Evolutionary conservation across 2,329 filamentous ascomycete species (phyloP).

Genomic region (Metarhizium humberi): DNA sequence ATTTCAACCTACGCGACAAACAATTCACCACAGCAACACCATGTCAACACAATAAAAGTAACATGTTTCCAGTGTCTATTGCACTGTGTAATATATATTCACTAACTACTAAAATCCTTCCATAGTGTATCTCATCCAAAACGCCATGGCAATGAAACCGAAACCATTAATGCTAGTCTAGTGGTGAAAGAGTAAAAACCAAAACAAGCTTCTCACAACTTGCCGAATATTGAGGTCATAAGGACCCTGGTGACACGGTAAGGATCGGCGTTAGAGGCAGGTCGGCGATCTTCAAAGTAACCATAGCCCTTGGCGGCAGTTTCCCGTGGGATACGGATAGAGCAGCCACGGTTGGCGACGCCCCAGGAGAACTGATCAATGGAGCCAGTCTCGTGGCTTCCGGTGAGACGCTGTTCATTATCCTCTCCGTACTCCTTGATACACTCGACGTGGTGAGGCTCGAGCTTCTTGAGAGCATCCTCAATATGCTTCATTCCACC

Average conservation of each 20-base stretch:
- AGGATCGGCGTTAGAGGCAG: slow-evolving; percentile 78
- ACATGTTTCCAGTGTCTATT: too few relatives aligned
- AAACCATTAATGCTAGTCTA: background rate
- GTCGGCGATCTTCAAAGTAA: slow-evolving; percentile 83
- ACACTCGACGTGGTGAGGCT: slow-evolving; percentile 69
- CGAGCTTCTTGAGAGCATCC: slow-evolving; percentile 73
- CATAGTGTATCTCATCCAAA: background rate
- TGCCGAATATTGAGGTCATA: slow-evolving; percentile 54
- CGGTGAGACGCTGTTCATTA: slow-evolving; percentile 90
- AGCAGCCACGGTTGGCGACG: slow-evolving; percentile 90
- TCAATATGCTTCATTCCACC: slow-evolving; percentile 96
- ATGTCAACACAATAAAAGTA: too few relatives aligned
- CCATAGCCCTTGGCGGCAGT: slow-evolving; percentile 81
- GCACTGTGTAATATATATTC: background rate
- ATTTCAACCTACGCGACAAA: too few relatives aligned
- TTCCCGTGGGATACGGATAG: slow-evolving; percentile 84
- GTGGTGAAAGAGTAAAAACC: background rate
- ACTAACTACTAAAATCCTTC: background rate
- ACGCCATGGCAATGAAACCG: background rate
- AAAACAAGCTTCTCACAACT: slow-evolving; percentile 14
- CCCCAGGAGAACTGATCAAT: slow-evolving; percentile 93
- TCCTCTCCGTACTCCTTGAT: slow-evolving; percentile 93
- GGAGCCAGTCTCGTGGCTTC: slow-evolving; percentile 83
- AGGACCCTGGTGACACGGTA: slow-evolving; percentile 77
- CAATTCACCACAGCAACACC: too few relatives aligned